Base-by-base conservation (phyloP, 441 rosid genomes). In the Euphorbia celastroides region DNA sequence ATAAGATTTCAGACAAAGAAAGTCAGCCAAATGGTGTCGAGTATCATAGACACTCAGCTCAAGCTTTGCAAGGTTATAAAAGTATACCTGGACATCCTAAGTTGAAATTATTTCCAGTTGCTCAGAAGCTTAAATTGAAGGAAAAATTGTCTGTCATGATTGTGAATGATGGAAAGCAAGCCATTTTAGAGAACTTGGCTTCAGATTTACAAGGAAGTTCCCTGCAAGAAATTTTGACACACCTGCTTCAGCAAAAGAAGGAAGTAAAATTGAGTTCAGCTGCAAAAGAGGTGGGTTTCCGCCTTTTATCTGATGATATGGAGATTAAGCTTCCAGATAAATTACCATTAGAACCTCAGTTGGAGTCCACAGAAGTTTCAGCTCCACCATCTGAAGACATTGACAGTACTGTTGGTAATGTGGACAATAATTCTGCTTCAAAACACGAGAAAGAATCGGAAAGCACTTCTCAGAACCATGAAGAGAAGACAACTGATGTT, bases 251-350 rank as follows among this genome's bases (percentile, higher is more conserved):
- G 70, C 80, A 85, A 70, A 88, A 81, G 75, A 80, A 84, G 68
- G 90, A 80, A 73, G 74, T 69, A 38, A 86, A 84, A 70, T 75
- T 94, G 70, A 87, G 93, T 77, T 80, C 84, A 62, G 78, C 92
- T 51, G 99, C 98, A 55, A 92, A 92, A 81, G 88, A 87, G 72
- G 82, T 68, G 63, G 99, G 99, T 65, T 89, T 94, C 81, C 88
- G 82, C 68, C 91, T 94, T 62, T 75, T 94, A 69, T 89, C 97
- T 6, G 84, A 88, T 74, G 98, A 92, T 77, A 25, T 85, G 51
- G 78, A 81, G 71, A 69, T 89, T 66, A 83, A 87, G 79, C 30
- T 78, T 61, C 60, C 76, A 41, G 80, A 81, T 74, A 50, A 67
- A 32, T 72, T 76, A 72, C 77, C 76, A 7, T 73, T 84, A 65